Base-by-base conservation (phyloP, 1,139 yeast genomes). In the Candida tetrigidarum region DNA sequence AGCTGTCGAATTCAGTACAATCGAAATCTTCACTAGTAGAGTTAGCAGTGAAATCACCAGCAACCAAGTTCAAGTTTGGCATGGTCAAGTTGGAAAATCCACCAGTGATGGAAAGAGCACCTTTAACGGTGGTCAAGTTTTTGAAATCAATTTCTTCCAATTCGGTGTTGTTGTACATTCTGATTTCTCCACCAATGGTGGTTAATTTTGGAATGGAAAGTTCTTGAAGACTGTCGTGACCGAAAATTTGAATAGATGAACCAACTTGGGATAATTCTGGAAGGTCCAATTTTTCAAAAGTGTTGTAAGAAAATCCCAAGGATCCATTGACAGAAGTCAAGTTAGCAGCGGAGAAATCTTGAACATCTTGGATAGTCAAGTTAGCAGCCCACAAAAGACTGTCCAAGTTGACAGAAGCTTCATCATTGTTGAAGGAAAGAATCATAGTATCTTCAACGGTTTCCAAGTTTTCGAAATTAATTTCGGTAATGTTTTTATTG, bases 301-400 rank as follows among this genome's bases (percentile, higher is more conserved):
- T 62, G 61, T 72, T 73, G 64, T 73, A 74, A 45, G 69, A 77
- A 50, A 74, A 47, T 39, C 62, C 60, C 44, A 71, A 64, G 27
- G 78, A 62, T 40, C 78, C 78, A 57, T 74, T 74, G 48, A 74
- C 75, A 28, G 65, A 48, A 42, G 72, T 58, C 61, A 74, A 70
- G 59, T 65, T 64, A 26, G 58, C 42, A 44, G 67, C 69, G 32
- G 63, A 55, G 27, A 74, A 52, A 16, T 58, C 56, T 25, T 61
- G 57, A 39, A 68, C 72, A 54, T 74, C 78, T 59, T 74, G 78
- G 45, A 74, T 56, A 46, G 78, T 72, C 54, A 74, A 63, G 62
- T 74, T 73, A 40, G 76, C 64, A 33, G 78, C 76, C 73, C 74
- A 70, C 37, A 54, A 44, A 59, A 74, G 70, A 44, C 57, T 48